phyloP scores from a whole-genome alignment of 495 filamentous ascomycete genomes.

The Xylaria venustula region DNA sequence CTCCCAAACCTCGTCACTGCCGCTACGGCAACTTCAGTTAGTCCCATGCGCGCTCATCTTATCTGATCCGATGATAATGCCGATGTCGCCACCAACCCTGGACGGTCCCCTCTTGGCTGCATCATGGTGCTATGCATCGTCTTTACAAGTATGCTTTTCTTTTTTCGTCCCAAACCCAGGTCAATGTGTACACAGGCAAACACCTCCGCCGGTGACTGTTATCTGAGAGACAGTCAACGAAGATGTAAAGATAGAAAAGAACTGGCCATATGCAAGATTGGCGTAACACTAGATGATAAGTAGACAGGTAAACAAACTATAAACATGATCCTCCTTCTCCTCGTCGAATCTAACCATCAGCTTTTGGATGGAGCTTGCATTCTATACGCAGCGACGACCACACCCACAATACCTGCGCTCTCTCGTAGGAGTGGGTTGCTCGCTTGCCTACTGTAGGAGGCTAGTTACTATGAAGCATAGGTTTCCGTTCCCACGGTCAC shows the following conservation, averaged over 20 bases:
- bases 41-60: conserved; percentile 37
- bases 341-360: neutral
- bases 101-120: conserved; percentile 19
- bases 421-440: neutral
- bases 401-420: neutral
- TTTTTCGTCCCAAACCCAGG: too few relatives aligned
- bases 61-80: conserved; percentile 54
- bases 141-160: neutral
- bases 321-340: neutral
- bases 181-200: too few relatives aligned
- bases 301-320: neutral
- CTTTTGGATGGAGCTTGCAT: neutral
- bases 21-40: conserved; percentile 10
- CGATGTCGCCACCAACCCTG: conserved; percentile 36
- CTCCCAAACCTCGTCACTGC: conserved; percentile 21
- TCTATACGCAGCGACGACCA: neutral
- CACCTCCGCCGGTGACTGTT: neutral
- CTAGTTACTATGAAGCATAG: conserved; percentile 8
- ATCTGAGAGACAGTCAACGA: neutral
- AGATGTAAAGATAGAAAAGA: neutral
- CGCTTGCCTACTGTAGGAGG: conserved; percentile 3
- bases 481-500: neutral
- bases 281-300: neutral
- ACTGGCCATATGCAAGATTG: neutral
- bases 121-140: conserved; percentile 12